A percentile compares a stretch with the other conserved stretches of the same genome.
Conservation (phyloP, 345 rosid genomes). For the Salix koriyanagi region DNA sequence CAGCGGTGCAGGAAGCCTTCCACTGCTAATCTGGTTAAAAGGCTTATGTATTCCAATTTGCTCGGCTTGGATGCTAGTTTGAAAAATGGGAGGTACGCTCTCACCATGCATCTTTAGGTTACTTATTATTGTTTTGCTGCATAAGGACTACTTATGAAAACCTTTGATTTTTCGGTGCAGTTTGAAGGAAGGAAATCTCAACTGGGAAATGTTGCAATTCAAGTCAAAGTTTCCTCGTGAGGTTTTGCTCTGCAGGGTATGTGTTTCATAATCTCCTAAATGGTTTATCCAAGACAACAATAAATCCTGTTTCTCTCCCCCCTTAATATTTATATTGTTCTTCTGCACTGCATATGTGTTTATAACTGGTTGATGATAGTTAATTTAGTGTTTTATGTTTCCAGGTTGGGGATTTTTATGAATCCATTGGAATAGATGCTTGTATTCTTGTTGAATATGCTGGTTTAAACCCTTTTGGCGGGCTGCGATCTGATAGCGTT, state of each 20-base stretch:
- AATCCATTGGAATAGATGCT: constrained; percentile 93
- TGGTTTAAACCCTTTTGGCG: constrained; percentile 96
- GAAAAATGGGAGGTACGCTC: constrained; percentile 72
- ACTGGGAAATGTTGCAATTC: constrained; percentile 89
- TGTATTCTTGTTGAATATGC: constrained; percentile 95
- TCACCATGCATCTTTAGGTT: not conserved
- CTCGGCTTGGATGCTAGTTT: constrained; percentile 69
- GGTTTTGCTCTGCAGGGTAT: constrained; percentile 93
- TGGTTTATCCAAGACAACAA: not conserved
- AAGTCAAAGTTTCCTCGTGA: constrained; percentile 92
- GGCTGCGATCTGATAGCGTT: constrained; percentile 73
- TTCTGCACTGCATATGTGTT: not conserved
- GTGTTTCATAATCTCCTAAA: constrained; percentile 9
- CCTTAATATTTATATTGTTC: not conserved
- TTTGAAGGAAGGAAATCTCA: constrained; percentile 83
- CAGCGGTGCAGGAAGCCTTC: constrained; percentile 81
- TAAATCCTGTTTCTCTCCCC: not conserved
- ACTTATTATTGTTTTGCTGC: not conserved
- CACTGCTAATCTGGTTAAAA: constrained; percentile 55
- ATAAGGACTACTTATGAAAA: not conserved
- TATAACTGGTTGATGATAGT: not conserved
- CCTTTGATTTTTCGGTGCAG: constrained; percentile 34
- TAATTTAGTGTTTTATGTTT: not conserved
- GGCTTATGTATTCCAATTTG: constrained; percentile 73
- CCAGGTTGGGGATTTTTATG: constrained; percentile 96